A percentile compares a stretch with the other conserved stretches of the same genome.
Conservation (phyloP, 495 filamentous ascomycete species). For the Bacidia gigantensis region DNA sequence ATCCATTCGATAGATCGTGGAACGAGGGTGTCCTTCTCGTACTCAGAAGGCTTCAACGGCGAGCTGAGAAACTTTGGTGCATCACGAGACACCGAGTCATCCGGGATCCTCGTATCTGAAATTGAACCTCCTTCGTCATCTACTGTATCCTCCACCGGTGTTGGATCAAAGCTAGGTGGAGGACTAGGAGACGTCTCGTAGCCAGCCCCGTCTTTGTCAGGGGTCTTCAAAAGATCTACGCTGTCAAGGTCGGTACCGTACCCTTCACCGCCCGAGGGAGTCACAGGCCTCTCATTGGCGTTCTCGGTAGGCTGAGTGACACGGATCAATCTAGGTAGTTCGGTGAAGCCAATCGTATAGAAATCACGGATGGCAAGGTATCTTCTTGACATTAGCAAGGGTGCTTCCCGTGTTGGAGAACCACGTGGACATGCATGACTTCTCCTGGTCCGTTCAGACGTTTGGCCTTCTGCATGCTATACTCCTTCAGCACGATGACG, state of each 20-base stretch:
- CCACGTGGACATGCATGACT: slow-evolving; percentile 5
- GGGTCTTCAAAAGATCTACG: not conserved
- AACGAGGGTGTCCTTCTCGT: not conserved
- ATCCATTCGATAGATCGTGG: not conserved
- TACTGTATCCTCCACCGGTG: not conserved
- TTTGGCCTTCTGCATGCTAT: slow-evolving; percentile 13
- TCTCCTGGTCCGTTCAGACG: slow-evolving; percentile 12
- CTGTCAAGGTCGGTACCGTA: not conserved
- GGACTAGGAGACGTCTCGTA: not conserved
- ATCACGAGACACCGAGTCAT: no score
- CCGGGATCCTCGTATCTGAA: no score
- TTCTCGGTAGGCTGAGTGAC: not conserved
- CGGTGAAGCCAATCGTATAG: slow-evolving; percentile 11
- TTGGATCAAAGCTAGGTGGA: not conserved
- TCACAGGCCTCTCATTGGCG: not conserved
- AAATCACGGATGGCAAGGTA: slow-evolving; percentile 18
- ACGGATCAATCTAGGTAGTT: not conserved
- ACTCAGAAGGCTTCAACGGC: not conserved
- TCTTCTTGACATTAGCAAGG: slow-evolving; percentile 2
- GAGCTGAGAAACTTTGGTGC: no score
- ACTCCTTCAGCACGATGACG: slow-evolving; percentile 15
- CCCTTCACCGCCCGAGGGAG: not conserved
- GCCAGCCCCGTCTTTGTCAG: slow-evolving; percentile 3
- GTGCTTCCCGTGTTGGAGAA: not conserved
- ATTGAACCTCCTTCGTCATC: no score